A percentile compares a stretch with the other conserved stretches of the same genome.
These are phyloP conservation scores for Tripterygium wilfordii DNA, from an alignment of 177 flowering plant genomes.

Conservation along the genomic window DNA sequence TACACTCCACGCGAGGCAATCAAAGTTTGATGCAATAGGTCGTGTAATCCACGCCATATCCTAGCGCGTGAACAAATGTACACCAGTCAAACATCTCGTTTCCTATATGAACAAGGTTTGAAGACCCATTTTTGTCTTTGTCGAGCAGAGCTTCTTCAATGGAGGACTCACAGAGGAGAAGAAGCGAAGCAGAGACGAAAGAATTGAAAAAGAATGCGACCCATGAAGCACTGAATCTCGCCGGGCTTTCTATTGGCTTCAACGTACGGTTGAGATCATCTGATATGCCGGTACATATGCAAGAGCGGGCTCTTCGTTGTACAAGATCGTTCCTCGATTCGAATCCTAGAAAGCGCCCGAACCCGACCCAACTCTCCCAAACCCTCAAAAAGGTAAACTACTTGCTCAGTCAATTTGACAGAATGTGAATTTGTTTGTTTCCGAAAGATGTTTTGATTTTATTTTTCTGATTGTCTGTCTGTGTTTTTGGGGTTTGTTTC, in stretches of 20 bases:
- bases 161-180: neutral
- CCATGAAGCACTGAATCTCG: slow-evolving; percentile 20
- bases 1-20: too few relatives aligned
- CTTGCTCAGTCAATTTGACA: too few relatives aligned
- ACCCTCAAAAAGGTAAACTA: slow-evolving; percentile 33
- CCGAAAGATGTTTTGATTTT: too few relatives aligned
- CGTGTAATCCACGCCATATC: too few relatives aligned
- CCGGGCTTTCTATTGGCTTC: slow-evolving; percentile 22
- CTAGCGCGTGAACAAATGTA: too few relatives aligned
- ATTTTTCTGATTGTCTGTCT: neutral
- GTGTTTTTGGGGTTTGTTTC: neutral
- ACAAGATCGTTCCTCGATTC: slow-evolving; percentile 26
- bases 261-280: slow-evolving; percentile 33
- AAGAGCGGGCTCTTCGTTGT: slow-evolving; percentile 31
- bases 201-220: neutral
- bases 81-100: too few relatives aligned
- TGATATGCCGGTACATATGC: slow-evolving; percentile 42
- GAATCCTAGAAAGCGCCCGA: slow-evolving; percentile 17
- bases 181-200: neutral
- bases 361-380: slow-evolving; percentile 26
- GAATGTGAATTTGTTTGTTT: too few relatives aligned
- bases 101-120: too few relatives aligned
- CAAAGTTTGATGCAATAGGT: too few relatives aligned
- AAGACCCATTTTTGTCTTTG: too few relatives aligned
- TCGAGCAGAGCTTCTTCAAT: too few relatives aligned